A percentile compares a stretch with the other conserved stretches of the same genome.
phyloP scores from a whole-genome alignment of 768 basidiomycete species.

The Lactarius sp. region DNA sequence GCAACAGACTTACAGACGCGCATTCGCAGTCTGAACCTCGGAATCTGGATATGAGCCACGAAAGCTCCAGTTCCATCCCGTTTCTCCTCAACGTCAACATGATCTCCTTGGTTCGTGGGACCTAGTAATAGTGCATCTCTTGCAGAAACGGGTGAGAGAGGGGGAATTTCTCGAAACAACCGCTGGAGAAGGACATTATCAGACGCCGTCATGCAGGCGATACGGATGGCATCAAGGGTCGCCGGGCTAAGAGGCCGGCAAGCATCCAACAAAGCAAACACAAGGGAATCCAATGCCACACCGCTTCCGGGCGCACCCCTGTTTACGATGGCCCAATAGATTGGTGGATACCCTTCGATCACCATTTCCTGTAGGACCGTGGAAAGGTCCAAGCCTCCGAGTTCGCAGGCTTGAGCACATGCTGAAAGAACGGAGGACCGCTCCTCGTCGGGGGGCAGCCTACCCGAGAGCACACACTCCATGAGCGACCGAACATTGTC shows the following conservation, averaged over 20 bases:
- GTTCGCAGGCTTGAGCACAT: slow-evolving; percentile 56
- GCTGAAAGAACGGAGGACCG: slow-evolving; percentile 44
- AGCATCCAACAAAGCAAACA: slow-evolving; percentile 47
- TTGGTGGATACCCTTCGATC: slow-evolving; percentile 58
- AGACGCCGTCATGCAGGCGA: slow-evolving; percentile 59
- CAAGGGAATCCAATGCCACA: slow-evolving; percentile 31
- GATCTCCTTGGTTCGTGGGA: slow-evolving; percentile 43
- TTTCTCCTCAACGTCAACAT: slow-evolving; percentile 46
- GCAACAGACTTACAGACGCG: slow-evolving; percentile 49
- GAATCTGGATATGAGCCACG: slow-evolving; percentile 45
- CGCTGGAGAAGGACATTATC: slow-evolving; percentile 60
- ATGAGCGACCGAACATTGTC: neutral
- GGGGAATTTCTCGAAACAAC: slow-evolving; percentile 43
- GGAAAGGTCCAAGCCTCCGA: slow-evolving; percentile 47
- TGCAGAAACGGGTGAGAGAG: slow-evolving; percentile 49
- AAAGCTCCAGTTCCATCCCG: slow-evolving; percentile 42
- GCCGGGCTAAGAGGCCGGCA: slow-evolving; percentile 37
- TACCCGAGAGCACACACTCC: neutral
- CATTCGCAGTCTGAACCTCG: slow-evolving; percentile 67
- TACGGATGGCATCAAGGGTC: slow-evolving; percentile 44
- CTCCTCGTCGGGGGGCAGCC: slow-evolving; percentile 8
- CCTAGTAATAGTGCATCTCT: slow-evolving; percentile 45
- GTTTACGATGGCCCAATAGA: slow-evolving; percentile 70
- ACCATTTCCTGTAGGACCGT: slow-evolving; percentile 55
- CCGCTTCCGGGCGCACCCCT: slow-evolving; percentile 34